Evolutionary conservation across 2,329 filamentous ascomycete genomes (phyloP).

Genomic region (Leptographium lundbergii): DNA sequence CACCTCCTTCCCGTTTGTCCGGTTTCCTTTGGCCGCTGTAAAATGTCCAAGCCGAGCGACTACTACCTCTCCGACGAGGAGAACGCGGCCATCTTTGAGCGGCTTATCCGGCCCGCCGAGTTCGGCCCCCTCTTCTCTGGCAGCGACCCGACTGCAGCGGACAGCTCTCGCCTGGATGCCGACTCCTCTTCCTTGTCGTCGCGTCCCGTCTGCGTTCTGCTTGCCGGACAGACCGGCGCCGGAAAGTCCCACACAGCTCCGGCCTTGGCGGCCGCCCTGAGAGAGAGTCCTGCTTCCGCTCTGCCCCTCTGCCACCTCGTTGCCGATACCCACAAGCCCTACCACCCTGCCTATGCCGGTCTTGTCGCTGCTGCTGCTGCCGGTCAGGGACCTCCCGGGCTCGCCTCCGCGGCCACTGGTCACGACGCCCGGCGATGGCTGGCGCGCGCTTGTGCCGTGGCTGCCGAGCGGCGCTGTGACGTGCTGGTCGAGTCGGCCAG

Average conservation of each 20-base stretch:
- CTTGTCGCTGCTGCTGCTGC: constrained; percentile 15
- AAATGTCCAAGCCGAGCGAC: constrained; percentile 5
- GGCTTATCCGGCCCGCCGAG: constrained; percentile 13
- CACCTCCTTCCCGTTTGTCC: not conserved
- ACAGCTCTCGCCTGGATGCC: not conserved
- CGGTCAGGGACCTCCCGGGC: constrained; percentile 15
- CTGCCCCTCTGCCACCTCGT: constrained; percentile 26
- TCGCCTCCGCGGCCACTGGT: constrained; percentile 26
- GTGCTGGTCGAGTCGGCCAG: constrained; percentile 33
- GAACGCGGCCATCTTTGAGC: constrained; percentile 16
- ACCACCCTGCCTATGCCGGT: constrained; percentile 28
- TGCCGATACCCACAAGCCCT: constrained; percentile 35
- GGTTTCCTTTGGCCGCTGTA: not conserved
- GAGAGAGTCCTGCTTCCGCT: not conserved
- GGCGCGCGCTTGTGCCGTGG: constrained; percentile 23
- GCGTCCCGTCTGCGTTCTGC: constrained; percentile 25
- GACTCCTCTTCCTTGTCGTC: not conserved
- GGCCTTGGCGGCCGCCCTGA: constrained; percentile 21
- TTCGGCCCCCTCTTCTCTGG: constrained; percentile 2
- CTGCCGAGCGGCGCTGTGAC: constrained; percentile 19
- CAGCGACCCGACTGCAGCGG: not conserved
- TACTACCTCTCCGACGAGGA: constrained; percentile 17
- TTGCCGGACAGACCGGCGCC: constrained; percentile 34
- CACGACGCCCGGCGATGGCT: constrained; percentile 33
- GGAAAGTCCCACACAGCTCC: constrained; percentile 34